phyloP scores from a whole-genome alignment of 179 eudicot species.

The Corrigiola litoralis region DNA sequence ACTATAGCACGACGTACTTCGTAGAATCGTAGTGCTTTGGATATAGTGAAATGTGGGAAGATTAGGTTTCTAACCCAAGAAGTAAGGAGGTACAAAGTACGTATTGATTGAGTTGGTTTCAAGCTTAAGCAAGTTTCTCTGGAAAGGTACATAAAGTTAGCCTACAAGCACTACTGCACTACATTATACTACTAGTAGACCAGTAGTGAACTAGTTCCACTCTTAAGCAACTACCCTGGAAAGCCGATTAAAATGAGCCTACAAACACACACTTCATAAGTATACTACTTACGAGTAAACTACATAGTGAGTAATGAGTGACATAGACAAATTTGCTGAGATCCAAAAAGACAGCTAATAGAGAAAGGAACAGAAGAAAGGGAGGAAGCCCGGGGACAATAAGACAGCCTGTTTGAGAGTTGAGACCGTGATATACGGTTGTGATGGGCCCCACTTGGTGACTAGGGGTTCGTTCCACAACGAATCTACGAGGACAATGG shows the following conservation, averaged over 20 bases:
- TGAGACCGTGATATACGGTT: slow-evolving; percentile 14
- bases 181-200: too few relatives aligned
- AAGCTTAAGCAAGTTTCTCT: background rate
- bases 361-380: background rate
- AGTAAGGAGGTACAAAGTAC: background rate
- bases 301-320: background rate
- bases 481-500: background rate
- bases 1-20: background rate
- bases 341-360: slow-evolving; percentile 3
- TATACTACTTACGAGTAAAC: background rate
- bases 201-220: too few relatives aligned
- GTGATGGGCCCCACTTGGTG: slow-evolving; percentile 11
- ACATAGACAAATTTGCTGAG: background rate
- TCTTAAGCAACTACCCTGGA: background rate
- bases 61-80: background rate
- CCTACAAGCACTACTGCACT: background rate
- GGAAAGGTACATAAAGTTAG: background rate
- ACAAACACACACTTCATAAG: background rate
- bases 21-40: background rate
- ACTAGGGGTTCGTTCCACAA: background rate
- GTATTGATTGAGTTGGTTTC: background rate
- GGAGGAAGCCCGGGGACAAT: background rate
- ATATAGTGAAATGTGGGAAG: background rate
- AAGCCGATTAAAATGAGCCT: background rate
- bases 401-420: slow-evolving; percentile 1